phyloP scores from a whole-genome alignment of 2,329 filamentous ascomycete genomes.

The Bipolaris gigantea region DNA sequence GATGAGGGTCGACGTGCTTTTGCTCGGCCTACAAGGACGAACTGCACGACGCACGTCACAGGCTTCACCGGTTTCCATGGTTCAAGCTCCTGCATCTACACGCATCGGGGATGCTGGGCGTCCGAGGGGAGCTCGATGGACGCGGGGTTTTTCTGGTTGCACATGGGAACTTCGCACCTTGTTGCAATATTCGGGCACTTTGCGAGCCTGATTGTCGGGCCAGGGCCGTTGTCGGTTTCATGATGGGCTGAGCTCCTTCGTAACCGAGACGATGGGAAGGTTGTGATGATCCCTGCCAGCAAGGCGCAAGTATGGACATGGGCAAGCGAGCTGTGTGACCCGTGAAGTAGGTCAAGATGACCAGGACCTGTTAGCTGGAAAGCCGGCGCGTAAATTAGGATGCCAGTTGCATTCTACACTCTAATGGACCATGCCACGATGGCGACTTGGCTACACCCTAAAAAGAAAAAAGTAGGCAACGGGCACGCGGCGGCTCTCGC shows the following conservation, averaged over 20 bases:
- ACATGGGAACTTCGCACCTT: constrained; percentile 15
- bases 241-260: constrained; percentile 15
- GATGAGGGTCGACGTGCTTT: constrained; percentile 15
- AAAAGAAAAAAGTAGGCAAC: not conserved
- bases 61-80: constrained; percentile 19
- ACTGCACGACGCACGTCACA: constrained; percentile 20
- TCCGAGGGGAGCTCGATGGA: constrained; percentile 2
- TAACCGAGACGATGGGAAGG: constrained; percentile 17
- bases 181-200: constrained; percentile 23
- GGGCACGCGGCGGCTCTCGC: constrained; percentile 11
- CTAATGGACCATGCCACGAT: constrained; percentile 1
- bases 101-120: constrained; percentile 1
- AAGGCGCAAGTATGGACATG: constrained; percentile 5
- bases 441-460: constrained; percentile 1
- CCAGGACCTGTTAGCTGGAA: constrained; percentile 6
- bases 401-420: not conserved
- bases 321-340: constrained; percentile 9
- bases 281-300: constrained; percentile 9
- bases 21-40: constrained; percentile 10
- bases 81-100: constrained; percentile 17
- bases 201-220: constrained; percentile 21
- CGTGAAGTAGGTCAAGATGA: constrained; percentile 4
- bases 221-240: constrained; percentile 21
- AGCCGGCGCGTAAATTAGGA: constrained; percentile 11
- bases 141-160: constrained; percentile 12